Conservation (phyloP, 257 asterid species). For the Penstemon davidsonii region DNA sequence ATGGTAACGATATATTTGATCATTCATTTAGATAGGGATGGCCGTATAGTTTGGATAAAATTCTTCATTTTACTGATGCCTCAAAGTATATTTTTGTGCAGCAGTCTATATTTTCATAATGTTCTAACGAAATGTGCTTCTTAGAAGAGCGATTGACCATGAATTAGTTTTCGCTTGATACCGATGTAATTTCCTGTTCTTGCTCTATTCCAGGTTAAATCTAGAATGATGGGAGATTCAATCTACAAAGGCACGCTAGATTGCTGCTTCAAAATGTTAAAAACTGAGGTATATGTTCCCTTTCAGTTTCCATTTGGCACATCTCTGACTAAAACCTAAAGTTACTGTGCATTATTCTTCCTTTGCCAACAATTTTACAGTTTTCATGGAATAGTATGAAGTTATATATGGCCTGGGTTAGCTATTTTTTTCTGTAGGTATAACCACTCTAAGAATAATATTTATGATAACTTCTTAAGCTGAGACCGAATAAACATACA, state of each 20-base stretch:
- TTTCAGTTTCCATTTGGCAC: slow-evolving; percentile 23
- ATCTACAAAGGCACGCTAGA: slow-evolving; percentile 70
- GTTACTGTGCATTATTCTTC: neutral
- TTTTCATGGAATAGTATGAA: neutral
- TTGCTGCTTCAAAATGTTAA: slow-evolving; percentile 75
- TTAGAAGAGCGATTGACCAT: neutral
- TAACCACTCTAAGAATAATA: too few relatives aligned
- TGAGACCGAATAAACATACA: too few relatives aligned
- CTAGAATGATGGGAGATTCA: slow-evolving; percentile 98
- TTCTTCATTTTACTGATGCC: slow-evolving; percentile 9
- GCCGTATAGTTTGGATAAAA: neutral
- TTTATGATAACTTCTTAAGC: too few relatives aligned
- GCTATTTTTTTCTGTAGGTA: too few relatives aligned
- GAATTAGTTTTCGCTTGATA: neutral
- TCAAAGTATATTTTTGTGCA: too few relatives aligned
- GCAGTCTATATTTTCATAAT: neutral
- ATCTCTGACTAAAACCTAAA: slow-evolving; percentile 1
- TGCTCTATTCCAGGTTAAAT: slow-evolving; percentile 63
- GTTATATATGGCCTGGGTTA: too few relatives aligned
- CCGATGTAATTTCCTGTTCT: neutral
- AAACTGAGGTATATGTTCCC: slow-evolving; percentile 57
- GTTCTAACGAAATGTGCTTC: slow-evolving; percentile 11
- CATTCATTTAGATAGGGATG: neutral
- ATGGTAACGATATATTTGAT: too few relatives aligned
- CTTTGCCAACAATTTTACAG: slow-evolving; percentile 16